Conservation (phyloP, 1,284 basidiomycete species). For the Mycocalia duriaeana region DNA sequence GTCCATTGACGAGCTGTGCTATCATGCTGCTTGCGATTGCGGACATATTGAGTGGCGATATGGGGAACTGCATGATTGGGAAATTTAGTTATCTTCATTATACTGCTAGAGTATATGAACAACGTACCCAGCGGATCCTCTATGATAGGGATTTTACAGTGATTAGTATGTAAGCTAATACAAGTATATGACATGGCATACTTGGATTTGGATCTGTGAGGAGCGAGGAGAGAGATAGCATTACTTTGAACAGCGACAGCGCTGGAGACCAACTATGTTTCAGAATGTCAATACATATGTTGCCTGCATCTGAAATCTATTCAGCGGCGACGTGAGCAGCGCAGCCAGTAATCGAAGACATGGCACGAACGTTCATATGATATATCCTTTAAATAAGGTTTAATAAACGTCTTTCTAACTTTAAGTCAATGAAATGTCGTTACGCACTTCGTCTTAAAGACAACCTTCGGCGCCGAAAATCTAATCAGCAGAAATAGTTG, state of each 20-base stretch:
- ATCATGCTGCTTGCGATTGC: constrained; percentile 62
- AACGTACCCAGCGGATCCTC: constrained; percentile 65
- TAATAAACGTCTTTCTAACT: neutral
- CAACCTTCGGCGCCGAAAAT: constrained; percentile 78
- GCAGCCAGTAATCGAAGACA: neutral
- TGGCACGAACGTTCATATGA: constrained; percentile 70
- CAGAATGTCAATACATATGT: constrained; percentile 77
- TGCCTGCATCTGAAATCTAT: constrained; percentile 68
- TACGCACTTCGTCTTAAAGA: constrained; percentile 69
- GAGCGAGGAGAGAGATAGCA: constrained; percentile 82
- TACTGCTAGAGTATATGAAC: neutral
- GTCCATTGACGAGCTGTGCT: constrained; percentile 63
- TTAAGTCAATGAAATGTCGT: neutral
- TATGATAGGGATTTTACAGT: no score
- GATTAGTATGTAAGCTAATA: no score
- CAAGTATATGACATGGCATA: constrained; percentile 35
- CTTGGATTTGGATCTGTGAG: constrained; percentile 88
- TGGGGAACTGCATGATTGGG: constrained; percentile 52
- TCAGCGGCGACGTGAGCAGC: neutral
- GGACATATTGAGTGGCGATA: constrained; percentile 66
- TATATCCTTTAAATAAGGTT: constrained; percentile 64
- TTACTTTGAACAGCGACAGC: constrained; percentile 85
- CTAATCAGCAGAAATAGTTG: constrained; percentile 33
- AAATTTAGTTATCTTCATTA: neutral
- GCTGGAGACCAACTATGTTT: constrained; percentile 91